Conservation (phyloP, 2,329 filamentous ascomycete genomes). For the Arthrobotrys musiformis region DNA sequence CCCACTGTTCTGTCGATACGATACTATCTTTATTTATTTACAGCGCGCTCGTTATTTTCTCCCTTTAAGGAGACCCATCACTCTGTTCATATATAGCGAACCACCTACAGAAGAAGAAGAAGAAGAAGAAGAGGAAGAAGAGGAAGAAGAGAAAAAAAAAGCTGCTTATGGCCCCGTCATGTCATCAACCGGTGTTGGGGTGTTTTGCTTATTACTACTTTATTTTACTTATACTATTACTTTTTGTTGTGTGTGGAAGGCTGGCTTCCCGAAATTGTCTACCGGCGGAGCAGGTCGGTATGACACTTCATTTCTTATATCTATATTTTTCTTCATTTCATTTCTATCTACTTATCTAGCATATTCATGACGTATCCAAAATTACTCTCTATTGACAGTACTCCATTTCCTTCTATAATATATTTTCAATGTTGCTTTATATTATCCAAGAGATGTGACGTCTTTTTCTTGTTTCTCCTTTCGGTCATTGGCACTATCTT, state of each 20-base stretch:
- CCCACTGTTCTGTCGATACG: neutral
- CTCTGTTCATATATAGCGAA: slow-evolving; percentile 44
- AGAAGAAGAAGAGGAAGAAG: slow-evolving; percentile 12
- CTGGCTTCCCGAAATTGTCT: neutral
- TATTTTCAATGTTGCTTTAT: neutral
- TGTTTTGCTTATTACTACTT: slow-evolving; percentile 29
- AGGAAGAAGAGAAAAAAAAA: slow-evolving; percentile 27
- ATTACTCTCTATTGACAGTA: neutral
- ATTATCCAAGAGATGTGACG: neutral
- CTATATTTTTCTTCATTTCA: neutral
- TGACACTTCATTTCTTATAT: slow-evolving; percentile 9
- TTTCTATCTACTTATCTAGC: neutral
- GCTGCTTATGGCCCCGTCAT: slow-evolving; percentile 38
- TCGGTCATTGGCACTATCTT: too few relatives aligned
- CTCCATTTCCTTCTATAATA: slow-evolving; percentile 10
- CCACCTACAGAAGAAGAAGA: slow-evolving; percentile 29
- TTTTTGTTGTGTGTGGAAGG: neutral
- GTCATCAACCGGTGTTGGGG: slow-evolving; percentile 47
- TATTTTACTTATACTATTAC: neutral
- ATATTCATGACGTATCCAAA: slow-evolving; percentile 1
- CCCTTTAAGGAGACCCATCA: neutral
- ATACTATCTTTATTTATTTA: slow-evolving; percentile 4
- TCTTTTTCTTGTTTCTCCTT: neutral
- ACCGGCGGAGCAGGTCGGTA: neutral
- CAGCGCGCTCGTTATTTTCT: neutral